phyloP scores from a whole-genome alignment of 129 eudicot species.

The Centella asiatica region DNA sequence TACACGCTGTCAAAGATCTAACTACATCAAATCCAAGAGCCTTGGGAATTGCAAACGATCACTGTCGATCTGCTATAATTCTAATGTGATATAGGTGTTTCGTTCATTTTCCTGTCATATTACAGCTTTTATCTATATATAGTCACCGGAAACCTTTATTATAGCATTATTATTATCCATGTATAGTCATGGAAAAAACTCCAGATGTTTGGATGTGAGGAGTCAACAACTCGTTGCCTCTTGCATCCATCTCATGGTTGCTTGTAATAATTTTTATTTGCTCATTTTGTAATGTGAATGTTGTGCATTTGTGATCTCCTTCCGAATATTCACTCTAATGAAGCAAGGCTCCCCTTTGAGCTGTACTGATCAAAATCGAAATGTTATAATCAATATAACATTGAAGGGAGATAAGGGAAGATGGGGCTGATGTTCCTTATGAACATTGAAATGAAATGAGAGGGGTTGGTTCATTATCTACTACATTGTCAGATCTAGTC shows the following conservation, averaged over 20 bases:
- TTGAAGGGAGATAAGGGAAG: no score
- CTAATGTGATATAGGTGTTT: not conserved
- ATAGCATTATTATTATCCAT: no score
- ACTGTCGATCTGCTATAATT: not conserved
- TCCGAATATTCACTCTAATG: not conserved
- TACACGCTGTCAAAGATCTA: slow-evolving; percentile 37
- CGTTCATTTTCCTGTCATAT: slow-evolving; percentile 1
- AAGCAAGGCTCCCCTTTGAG: no score
- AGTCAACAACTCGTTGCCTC: slow-evolving; percentile 52
- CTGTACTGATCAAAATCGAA: no score
- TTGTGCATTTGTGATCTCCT: not conserved
- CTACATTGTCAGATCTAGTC: no score
- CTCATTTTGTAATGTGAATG: not conserved
- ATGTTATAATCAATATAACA: no score
- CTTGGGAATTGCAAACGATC: no score
- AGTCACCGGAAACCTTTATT: no score
- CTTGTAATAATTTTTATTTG: not conserved
- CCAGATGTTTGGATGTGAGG: slow-evolving; percentile 13
- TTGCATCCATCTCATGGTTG: not conserved
- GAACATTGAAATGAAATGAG: no score
- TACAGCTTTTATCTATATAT: slow-evolving; percentile 10
- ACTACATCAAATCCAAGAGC: slow-evolving; percentile 7
- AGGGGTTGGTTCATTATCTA: no score
- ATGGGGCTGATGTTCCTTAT: no score
- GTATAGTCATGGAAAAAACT: slow-evolving; percentile 9